A percentile compares a stretch with the other conserved stretches of the same genome.
Conservation (phyloP, 306 rosid species). For the Hippophae gyantsensis region DNA sequence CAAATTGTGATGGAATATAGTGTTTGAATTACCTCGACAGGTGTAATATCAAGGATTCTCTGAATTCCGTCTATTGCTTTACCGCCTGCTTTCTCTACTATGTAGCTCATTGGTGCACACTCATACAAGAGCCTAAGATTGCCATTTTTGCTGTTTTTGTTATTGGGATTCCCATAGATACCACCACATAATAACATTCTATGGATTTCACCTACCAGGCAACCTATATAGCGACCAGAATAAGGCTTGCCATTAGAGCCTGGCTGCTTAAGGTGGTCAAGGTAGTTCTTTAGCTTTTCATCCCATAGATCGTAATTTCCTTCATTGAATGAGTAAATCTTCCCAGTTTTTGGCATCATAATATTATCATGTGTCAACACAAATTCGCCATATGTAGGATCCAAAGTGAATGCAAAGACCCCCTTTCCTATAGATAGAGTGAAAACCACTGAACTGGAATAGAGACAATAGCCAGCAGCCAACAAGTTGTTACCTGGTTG, state of each 20-base stretch:
- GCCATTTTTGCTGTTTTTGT: conserved; percentile 94
- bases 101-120: conserved; percentile 98
- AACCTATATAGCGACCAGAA: conserved; percentile 89
- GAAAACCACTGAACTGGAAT: conserved; percentile 86
- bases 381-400: conserved; percentile 88
- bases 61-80: conserved; percentile 86
- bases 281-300: conserved; percentile 82
- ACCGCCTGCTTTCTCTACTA: conserved; percentile 97
- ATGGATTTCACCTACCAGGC: conserved; percentile 92
- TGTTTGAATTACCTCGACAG: conserved; percentile 51
- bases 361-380: conserved; percentile 76
- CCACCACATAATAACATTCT: conserved; percentile 89
- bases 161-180: conserved; percentile 90
- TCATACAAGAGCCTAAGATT: conserved; percentile 89
- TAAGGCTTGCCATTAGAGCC: conserved; percentile 92
- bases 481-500: conserved; percentile 97
- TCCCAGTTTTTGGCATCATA: conserved; percentile 78
- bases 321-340: conserved; percentile 87
- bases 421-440: conserved; percentile 83
- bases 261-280: conserved; percentile 83
- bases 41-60: conserved; percentile 84
- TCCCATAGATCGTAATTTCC: conserved; percentile 96
- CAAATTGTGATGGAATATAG: too few species aligned
- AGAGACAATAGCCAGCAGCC: conserved; percentile 99
- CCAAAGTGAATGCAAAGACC: conserved; percentile 69